Conservation (phyloP, 495 filamentous ascomycete genomes). For the Lasiosphaeria miniovina region DNA sequence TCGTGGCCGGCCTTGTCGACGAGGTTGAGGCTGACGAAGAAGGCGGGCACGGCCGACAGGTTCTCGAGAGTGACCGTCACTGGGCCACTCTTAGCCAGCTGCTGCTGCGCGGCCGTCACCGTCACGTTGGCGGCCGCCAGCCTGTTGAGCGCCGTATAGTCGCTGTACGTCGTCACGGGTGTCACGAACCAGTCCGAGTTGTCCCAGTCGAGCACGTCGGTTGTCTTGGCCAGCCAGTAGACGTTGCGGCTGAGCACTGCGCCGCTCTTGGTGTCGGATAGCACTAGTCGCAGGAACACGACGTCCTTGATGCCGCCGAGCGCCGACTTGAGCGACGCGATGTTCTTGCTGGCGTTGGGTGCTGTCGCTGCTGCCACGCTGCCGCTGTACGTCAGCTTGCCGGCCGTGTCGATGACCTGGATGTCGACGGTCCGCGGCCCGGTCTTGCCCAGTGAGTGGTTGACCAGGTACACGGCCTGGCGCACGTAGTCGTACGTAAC, state of each 20-base stretch:
- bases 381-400: slow-evolving; percentile 36
- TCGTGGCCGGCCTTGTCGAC: slow-evolving; percentile 41
- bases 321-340: slow-evolving; percentile 29
- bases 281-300: slow-evolving; percentile 50
- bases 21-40: slow-evolving; percentile 53
- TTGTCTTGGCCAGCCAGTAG: slow-evolving; percentile 55
- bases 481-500: slow-evolving; percentile 53
- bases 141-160: slow-evolving; percentile 48
- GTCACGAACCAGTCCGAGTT: slow-evolving; percentile 58
- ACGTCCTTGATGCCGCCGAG: slow-evolving; percentile 40
- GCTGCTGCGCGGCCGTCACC: slow-evolving; percentile 18
- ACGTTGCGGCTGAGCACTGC: slow-evolving; percentile 54
- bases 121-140: slow-evolving; percentile 39
- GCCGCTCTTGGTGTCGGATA: slow-evolving; percentile 33
- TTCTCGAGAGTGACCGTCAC: slow-evolving; percentile 49
- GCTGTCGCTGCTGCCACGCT: slow-evolving; percentile 26
- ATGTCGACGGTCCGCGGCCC: slow-evolving; percentile 45
- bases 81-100: neutral
- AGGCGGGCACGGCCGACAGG: slow-evolving; percentile 48
- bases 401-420: slow-evolving; percentile 48
- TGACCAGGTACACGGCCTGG: slow-evolving; percentile 52
- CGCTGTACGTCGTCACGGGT: slow-evolving; percentile 51
- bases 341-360: slow-evolving; percentile 38
- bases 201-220: slow-evolving; percentile 54
- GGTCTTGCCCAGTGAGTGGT: slow-evolving; percentile 44